Base-by-base conservation (phyloP, 345 rosid species). In the Salix udensis region DNA sequence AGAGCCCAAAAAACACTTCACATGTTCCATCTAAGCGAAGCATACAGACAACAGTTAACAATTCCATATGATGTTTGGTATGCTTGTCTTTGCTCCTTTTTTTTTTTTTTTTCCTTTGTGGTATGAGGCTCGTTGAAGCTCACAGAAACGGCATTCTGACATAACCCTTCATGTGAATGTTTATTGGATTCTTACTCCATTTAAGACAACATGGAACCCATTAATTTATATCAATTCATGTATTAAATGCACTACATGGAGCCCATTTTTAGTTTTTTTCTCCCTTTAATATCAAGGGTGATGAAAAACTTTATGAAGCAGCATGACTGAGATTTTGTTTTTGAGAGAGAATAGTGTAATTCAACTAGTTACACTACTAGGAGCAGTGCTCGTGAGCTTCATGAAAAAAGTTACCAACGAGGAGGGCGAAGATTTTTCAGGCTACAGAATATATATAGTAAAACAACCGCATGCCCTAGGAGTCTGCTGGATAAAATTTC, bases 21-120 rank as follows among this genome's bases (percentile, higher is more conserved):
- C 55, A 76, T 76, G 73, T 68, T 42, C 36, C 73, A 40, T 68
- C 68, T 40, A 26, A 75, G 71, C 36, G 60, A 55, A 39, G 58
- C 65, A 76, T 7, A 19, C 10, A 39, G 68, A 76, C 73, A 76
- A 18, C 66, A 53, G 42, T 10, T 53, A 58, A 11, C 55, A 5
- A 48, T 36, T 16, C 46, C 21, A 65, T 7, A 34, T 74, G 71
- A 58, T 5, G 64, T 73, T 61, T 7, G 15, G 13, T 31, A 21
- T 5, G 30, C 70, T 30, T 40, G 4, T 48, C 28, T 50, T 64
- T 48, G 4, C 14, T 46, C 5, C 50, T 11, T 46, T 44, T 44
- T 14, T 0, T 44, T 12, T 30, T 30, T 30, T 3, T 30, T 31
- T 30, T 30, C 31, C 44, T 6, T 44, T 13, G 48, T 65, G 76